Conservation (phyloP, 352 stramenopile genomes). For the Pythium rhizo-oryzae region DNA sequence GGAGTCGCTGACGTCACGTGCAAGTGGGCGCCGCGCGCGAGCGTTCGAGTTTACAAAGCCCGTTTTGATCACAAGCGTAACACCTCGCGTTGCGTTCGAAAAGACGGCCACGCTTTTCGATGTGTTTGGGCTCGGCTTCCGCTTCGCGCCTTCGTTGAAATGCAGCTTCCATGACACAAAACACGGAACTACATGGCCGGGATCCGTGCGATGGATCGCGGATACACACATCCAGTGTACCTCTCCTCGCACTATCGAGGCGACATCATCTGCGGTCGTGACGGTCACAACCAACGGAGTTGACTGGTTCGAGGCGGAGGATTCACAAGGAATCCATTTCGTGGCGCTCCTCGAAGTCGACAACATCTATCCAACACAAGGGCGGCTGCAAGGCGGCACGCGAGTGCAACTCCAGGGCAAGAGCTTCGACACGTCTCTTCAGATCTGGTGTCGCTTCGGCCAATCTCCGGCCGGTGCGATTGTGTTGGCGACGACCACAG, state of each 20-base stretch:
- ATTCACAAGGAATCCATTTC: slow-evolving; percentile 6
- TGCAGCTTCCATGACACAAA: slow-evolving; percentile 41
- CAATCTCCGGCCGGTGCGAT: slow-evolving; percentile 24
- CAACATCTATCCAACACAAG: slow-evolving; percentile 49
- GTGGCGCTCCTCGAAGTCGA: slow-evolving; percentile 44
- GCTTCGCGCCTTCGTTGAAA: slow-evolving; percentile 43
- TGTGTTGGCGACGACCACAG: slow-evolving; percentile 34
- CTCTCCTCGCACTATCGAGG: slow-evolving; percentile 30
- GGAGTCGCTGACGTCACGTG: slow-evolving; percentile 13
- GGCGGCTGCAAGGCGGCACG: slow-evolving; percentile 53
- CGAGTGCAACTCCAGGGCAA: slow-evolving; percentile 56
- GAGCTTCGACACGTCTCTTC: slow-evolving; percentile 36
- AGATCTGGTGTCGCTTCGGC: slow-evolving; percentile 76
- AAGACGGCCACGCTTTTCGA: slow-evolving; percentile 49
- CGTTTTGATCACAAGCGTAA: slow-evolving; percentile 39
- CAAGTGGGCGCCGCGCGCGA: slow-evolving; percentile 31
- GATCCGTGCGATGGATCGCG: slow-evolving; percentile 45
- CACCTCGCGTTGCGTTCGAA: slow-evolving; percentile 46
- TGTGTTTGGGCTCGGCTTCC: slow-evolving; percentile 60
- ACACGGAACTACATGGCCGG: neutral
- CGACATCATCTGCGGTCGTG: slow-evolving; percentile 30
- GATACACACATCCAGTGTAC: slow-evolving; percentile 53
- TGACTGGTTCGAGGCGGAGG: slow-evolving; percentile 29
- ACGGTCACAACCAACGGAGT: slow-evolving; percentile 56
- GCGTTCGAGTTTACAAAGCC: slow-evolving; percentile 54